Base-by-base conservation (phyloP, 495 filamentous ascomycete genomes). In the Tetracladium setigerum region DNA sequence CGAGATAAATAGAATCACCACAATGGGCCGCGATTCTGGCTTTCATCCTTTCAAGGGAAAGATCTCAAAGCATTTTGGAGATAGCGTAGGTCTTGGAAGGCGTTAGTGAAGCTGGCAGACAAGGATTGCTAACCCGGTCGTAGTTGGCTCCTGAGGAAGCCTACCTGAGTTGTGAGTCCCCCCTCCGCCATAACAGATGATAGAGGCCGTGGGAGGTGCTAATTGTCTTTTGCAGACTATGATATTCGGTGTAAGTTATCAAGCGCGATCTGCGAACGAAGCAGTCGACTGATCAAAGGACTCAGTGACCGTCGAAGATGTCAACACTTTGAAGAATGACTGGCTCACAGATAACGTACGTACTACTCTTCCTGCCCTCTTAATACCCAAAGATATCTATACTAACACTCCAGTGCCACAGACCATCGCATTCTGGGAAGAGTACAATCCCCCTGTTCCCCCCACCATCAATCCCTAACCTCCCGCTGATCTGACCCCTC, bases 321-420 rank as follows among this genome's bases (percentile, higher is more conserved):
- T 96, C 51, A 83, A 85, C 62, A 81, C 82, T 24, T 74, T 98
- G 38, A 91, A 86, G 68, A 71, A 86, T 62, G 94, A 96, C 70
- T 98, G 92, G 92, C 71, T 98, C 40, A 97, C 91, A n/a, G 92
- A 98, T 63, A 95, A 95, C 70, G 89, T 95, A 77, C 47, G 82
- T 66, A 48, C 12, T 13, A 17, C 38, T 48, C 30, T 30, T 22
- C 22, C 12, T 12, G 24, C 43, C 6, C 9, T 17, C 38, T 34
- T 46, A 31, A 36, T 24, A 49, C 35, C 45, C 57, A 51, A 62
- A 22, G 40, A 46, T 24, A 33, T 33, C 58, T 39, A 38, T n/a
- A 10, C 41, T 24, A 37, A 49, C 7, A 27, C 22, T 27, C 22
- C 7, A 32, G 19, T 5, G 9, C 32, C 19, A 5, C 54, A 88